Conservation (phyloP, 169 alveolate species). For the Eimeria zaria region DNA sequence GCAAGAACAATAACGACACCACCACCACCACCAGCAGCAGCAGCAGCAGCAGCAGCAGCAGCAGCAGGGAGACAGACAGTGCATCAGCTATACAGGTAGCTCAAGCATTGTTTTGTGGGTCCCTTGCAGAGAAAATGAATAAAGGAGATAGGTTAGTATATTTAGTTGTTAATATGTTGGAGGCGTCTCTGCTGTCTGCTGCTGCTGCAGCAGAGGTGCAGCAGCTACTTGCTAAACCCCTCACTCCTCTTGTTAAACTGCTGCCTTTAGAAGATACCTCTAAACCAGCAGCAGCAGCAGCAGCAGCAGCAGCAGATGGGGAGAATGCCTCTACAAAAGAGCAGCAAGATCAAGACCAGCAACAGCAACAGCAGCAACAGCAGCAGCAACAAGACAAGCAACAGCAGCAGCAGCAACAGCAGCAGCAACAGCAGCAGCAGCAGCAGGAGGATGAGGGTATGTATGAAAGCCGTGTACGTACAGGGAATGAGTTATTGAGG, state of each 20-base stretch:
- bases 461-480: background rate
- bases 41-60: conserved; percentile 53
- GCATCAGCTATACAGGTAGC: conserved; percentile 54
- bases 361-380: conserved; percentile 4
- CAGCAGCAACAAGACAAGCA: too few relatives aligned
- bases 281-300: conserved; percentile 11
- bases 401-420: conserved; percentile 25
- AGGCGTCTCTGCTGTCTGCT: conserved; percentile 21
- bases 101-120: conserved; percentile 66
- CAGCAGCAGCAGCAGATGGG: conserved; percentile 35
- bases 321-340: background rate
- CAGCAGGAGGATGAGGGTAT: conserved; percentile 42
- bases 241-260: conserved; percentile 59
- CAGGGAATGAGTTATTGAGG: too few relatives aligned
- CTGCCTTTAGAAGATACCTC: conserved; percentile 5
- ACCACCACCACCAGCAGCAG: conserved; percentile 34
- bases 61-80: background rate
- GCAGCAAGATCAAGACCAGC: conserved; percentile 3
- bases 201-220: conserved; percentile 72
- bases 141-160: conserved; percentile 3
- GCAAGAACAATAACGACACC: background rate
- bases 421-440: background rate
- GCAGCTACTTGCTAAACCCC: conserved; percentile 51
- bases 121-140: conserved; percentile 61
- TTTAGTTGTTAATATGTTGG: conserved; percentile 8